Base-by-base conservation (phyloP, 305 asterid species). In the Fraxinus platypoda region DNA sequence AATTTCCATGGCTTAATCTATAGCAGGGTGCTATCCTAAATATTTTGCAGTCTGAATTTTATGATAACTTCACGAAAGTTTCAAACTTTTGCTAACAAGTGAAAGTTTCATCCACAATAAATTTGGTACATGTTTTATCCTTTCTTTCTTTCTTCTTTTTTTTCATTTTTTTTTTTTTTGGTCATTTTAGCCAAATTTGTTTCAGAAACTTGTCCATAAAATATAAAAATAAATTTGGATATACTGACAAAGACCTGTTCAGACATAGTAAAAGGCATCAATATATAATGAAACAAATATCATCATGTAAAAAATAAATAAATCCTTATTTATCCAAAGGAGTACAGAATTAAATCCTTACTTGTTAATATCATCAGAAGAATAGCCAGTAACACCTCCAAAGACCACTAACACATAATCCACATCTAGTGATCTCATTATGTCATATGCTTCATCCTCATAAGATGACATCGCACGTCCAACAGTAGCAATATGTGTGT, bases 381-480 rank as follows among this genome's bases (percentile, higher is more conserved):
- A 96, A 84, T 96, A 96, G 38, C 99, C 99, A 79, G 99, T 92
- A 23, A 96, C 98, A 81, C 99, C 99, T 83, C 99, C 99, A 82
- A 96, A 96, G 35, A 96, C 99, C 86, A 96, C 99, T 79, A 96
- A 78, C 17, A 96, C 99, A 81, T 96, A 96, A 84, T 92, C 93
- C 78, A 96, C 99, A 86, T 96, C 99, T 81, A 96, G 90, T 41
- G 99, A 94, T 87, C 92, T 88, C 98, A 96, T 96, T 85, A 96
- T 96, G 78, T 94, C 99, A 85, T 94, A 94, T n/a, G 98, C 99
- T 89, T 96, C 98, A 76, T 91, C 95, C 83, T 96, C 99, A 84
- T 96, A 90, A 75, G 99, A 96, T 46, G 99, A 91, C 99, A 96
- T 96, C 7, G 99, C 99, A 84, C 99, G 97, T 71, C 99, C 99